A percentile compares a stretch with the other conserved stretches of the same genome.
These are phyloP conservation scores for Tulasnella sp. DNA, from an alignment of 768 basidiomycete species.

Conservation along the genomic window DNA sequence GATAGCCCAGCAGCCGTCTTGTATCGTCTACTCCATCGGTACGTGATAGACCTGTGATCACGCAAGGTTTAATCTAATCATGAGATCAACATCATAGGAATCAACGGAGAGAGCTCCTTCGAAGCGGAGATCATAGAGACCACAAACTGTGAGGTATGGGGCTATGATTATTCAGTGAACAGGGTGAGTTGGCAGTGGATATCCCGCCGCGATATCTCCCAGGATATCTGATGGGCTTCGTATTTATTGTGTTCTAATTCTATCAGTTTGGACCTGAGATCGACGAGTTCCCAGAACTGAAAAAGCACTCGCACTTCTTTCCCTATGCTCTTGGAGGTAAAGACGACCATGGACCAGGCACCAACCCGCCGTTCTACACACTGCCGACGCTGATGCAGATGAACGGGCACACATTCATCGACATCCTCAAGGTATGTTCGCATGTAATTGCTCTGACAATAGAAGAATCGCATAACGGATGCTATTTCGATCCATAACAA, in stretches of 20 bases:
- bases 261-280: slow-evolving; percentile 18
- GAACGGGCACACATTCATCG: slow-evolving; percentile 18
- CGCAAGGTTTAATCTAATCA: neutral
- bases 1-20: slow-evolving; percentile 12
- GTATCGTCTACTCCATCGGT: slow-evolving; percentile 18
- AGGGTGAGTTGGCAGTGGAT: neutral
- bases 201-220: neutral
- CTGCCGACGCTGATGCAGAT: slow-evolving; percentile 17
- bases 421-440: slow-evolving; percentile 15
- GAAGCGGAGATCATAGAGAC: slow-evolving; percentile 17
- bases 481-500: neutral
- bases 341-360: slow-evolving; percentile 14
- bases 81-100: neutral
- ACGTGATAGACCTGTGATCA: neutral
- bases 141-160: slow-evolving; percentile 16
- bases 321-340: slow-evolving; percentile 16
- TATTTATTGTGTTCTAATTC: neutral
- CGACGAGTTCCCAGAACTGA: slow-evolving; percentile 10
- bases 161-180: slow-evolving; percentile 17
- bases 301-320: slow-evolving; percentile 16
- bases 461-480: neutral
- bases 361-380: slow-evolving; percentile 15
- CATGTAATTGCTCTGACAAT: too few species aligned
- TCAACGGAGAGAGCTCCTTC: slow-evolving; percentile 13
- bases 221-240: neutral